Evolutionary conservation across 2,329 filamentous ascomycete species (phyloP).

Genomic region (Alternaria angustiovoidea): DNA sequence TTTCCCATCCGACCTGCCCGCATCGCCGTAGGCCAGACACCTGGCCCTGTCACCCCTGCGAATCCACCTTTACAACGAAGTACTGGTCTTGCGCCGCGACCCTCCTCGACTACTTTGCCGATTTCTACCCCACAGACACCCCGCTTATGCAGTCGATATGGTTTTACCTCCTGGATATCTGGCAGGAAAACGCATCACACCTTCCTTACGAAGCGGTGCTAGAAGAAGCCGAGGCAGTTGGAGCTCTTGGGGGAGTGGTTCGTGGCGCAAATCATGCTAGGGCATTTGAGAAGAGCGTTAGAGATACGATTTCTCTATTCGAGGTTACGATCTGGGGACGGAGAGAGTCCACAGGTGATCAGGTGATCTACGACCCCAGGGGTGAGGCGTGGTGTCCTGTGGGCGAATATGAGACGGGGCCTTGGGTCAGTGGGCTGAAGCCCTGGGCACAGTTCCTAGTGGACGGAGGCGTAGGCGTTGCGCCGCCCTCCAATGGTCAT

Average conservation of each 20-base stretch:
- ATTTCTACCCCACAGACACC: constrained; percentile 34
- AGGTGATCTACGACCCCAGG: constrained; percentile 19
- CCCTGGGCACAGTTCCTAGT: constrained; percentile 41
- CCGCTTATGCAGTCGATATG: constrained; percentile 35
- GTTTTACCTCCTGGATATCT: constrained; percentile 38
- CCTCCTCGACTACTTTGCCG: constrained; percentile 43
- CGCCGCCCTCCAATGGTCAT: not conserved
- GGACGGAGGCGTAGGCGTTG: constrained; percentile 27
- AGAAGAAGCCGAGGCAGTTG: constrained; percentile 8
- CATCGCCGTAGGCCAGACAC: not conserved
- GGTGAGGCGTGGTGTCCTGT: not conserved
- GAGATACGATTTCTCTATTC: constrained; percentile 4
- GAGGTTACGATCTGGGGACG: constrained; percentile 13
- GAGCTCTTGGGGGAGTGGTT: not conserved
- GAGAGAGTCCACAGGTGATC: not conserved
- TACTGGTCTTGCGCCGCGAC: constrained; percentile 29
- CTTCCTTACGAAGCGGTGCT: constrained; percentile 4
- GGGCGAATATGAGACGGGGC: constrained; percentile 18
- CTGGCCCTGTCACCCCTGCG: constrained; percentile 20
- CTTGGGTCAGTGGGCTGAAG: constrained; percentile 33
- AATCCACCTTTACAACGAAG: constrained; percentile 2
- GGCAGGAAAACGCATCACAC: constrained; percentile 22
- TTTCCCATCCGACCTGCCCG: constrained; percentile 3
- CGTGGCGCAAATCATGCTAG: not conserved
- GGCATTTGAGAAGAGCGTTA: constrained; percentile 7